phyloP scores from a whole-genome alignment of 2,329 filamentous ascomycete species.

The Fusarium euwallaceae region DNA sequence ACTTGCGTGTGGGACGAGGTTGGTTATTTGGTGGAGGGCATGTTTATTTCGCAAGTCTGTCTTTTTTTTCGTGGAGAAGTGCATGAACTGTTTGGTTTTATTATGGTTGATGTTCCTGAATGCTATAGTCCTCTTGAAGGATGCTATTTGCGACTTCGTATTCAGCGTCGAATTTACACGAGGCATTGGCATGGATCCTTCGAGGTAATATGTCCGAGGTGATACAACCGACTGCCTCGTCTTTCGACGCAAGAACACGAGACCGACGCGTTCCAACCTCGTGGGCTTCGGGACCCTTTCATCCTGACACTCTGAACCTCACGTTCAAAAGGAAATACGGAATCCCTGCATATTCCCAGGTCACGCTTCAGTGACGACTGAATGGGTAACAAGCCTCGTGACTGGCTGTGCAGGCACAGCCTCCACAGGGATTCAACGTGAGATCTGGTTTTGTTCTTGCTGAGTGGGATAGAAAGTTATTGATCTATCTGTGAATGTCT shows the following conservation, averaged over 20 bases:
- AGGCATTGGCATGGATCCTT: neutral
- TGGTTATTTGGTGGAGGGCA: constrained; percentile 15
- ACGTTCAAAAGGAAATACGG: constrained; percentile 22
- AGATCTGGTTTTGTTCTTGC: constrained; percentile 22
- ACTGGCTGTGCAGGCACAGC: constrained; percentile 25
- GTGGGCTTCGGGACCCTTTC: neutral
- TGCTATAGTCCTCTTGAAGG: neutral
- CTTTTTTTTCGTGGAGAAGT: constrained; percentile 28
- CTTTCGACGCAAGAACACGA: neutral
- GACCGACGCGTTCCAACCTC: neutral
- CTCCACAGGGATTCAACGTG: constrained; percentile 16
- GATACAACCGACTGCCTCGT: neutral
- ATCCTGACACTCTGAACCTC: neutral
- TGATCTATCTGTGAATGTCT: neutral
- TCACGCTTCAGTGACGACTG: constrained; percentile 25
- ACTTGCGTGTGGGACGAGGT: constrained; percentile 14
- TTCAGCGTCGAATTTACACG: neutral
- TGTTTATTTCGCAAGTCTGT: constrained; percentile 13
- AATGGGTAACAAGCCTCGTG: constrained; percentile 35
- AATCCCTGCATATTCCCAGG: constrained; percentile 30
- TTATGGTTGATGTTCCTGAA: neutral
- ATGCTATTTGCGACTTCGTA: neutral
- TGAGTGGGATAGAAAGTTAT: neutral
- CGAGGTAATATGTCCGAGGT: neutral
- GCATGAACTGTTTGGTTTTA: neutral